Percentiles rank a stretch among this genome's conserved stretches.
Evolutionary conservation across 2,329 filamentous ascomycete genomes (phyloP).

Genomic region (Colletotrichum musicola): DNA sequence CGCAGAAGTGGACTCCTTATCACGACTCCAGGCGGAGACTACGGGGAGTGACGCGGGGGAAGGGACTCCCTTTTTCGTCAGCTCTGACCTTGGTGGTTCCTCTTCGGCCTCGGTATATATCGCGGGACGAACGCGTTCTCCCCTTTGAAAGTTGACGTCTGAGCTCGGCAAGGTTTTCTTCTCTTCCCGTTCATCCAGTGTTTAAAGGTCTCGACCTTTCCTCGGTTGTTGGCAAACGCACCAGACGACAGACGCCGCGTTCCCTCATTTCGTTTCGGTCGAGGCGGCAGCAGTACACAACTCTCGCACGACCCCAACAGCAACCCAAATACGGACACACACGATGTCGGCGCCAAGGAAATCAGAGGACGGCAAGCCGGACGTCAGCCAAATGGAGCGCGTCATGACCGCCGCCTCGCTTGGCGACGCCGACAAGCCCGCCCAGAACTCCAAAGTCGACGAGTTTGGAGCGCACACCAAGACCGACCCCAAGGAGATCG

Average conservation of each 20-base stretch:
- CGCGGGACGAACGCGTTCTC: background rate
- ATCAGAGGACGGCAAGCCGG: conserved; percentile 19
- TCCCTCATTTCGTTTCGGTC: background rate
- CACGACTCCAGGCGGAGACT: conserved; percentile 23
- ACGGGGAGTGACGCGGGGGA: conserved; percentile 5
- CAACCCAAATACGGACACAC: background rate
- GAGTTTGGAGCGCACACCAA: conserved; percentile 55
- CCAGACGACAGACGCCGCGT: background rate
- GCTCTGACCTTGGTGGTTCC: background rate
- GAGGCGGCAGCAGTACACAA: background rate
- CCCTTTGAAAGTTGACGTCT: background rate
- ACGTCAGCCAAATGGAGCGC: conserved; percentile 26
- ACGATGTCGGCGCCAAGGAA: conserved; percentile 23
- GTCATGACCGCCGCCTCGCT: conserved; percentile 20
- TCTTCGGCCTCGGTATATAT: conserved; percentile 17
- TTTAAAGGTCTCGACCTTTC: too few relatives aligned
- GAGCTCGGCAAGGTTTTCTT: background rate
- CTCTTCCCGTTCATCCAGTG: conserved; percentile 2
- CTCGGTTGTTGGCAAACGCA: too few relatives aligned
- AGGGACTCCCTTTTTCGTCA: background rate
- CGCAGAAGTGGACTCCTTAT: conserved; percentile 18
- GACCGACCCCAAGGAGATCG: conserved; percentile 53
- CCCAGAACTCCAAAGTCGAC: conserved; percentile 41
- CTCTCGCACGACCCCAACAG: background rate
- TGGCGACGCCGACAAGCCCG: conserved; percentile 28